Percentiles rank a stretch among this genome's conserved stretches.
Conservation (phyloP, 2,329 filamentous ascomycete species). For the Fusarium sp. region DNA sequence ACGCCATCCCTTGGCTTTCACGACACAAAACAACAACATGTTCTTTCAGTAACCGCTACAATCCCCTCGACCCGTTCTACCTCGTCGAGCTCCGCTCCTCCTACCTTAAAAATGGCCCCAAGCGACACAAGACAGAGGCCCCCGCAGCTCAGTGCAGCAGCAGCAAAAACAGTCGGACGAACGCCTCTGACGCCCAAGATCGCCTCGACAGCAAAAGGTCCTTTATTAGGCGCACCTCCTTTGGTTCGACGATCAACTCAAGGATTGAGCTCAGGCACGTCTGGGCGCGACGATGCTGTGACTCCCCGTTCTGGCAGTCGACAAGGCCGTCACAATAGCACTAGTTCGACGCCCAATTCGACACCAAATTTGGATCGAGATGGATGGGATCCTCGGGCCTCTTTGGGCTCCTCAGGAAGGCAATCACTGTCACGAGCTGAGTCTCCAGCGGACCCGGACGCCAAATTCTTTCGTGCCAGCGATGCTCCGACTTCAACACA, state of each 20-base stretch:
- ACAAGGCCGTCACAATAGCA: conserved; percentile 75
- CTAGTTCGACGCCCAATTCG: conserved; percentile 70
- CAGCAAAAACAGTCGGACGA: conserved; percentile 61
- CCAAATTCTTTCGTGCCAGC: conserved; percentile 92
- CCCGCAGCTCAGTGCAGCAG: conserved; percentile 73
- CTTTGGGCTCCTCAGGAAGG: conserved; percentile 42
- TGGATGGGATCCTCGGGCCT: conserved; percentile 54
- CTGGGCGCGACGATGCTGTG: conserved; percentile 50
- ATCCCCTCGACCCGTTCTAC: conserved; percentile 42
- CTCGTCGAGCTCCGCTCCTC: conserved; percentile 39
- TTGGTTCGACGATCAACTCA: conserved; percentile 50
- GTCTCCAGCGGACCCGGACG: conserved; percentile 43
- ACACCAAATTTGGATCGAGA: conserved; percentile 63
- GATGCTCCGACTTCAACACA: conserved; percentile 67
- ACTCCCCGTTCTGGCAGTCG: conserved; percentile 82
- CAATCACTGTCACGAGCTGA: conserved; percentile 38
- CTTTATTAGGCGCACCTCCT: conserved; percentile 53
- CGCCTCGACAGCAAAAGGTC: conserved; percentile 52
- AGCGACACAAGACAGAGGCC: conserved; percentile 69
- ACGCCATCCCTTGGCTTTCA: conserved; percentile 36
- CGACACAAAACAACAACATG: conserved; percentile 42
- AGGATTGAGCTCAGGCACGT: conserved; percentile 3
- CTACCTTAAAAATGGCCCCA: conserved; percentile 52
- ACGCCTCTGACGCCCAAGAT: conserved; percentile 66
- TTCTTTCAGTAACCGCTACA: conserved; percentile 45